Conservation (phyloP, 495 filamentous ascomycete species). For the Symbiotaphrina buchneri region DNA sequence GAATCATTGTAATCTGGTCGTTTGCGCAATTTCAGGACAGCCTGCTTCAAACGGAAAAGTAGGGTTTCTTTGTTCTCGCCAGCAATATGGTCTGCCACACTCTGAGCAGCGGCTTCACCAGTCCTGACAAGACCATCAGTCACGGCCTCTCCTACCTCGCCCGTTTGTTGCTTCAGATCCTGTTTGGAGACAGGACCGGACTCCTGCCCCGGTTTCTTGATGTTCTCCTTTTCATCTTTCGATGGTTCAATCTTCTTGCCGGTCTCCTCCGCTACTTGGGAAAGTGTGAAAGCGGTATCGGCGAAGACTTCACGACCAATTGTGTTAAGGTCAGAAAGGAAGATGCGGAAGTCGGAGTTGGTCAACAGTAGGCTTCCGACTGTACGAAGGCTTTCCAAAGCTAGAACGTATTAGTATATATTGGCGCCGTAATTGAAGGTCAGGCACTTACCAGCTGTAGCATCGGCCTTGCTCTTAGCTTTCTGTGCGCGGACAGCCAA, state of each 20-base stretch:
- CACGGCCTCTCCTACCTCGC: slow-evolving; percentile 39
- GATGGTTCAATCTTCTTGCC: slow-evolving; percentile 50
- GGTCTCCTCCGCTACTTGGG: slow-evolving; percentile 45
- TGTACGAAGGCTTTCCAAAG: slow-evolving; percentile 63
- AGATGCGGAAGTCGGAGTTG: slow-evolving; percentile 75
- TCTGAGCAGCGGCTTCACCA: slow-evolving; percentile 37
- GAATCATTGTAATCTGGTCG: slow-evolving; percentile 68
- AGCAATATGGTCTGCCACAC: slow-evolving; percentile 40
- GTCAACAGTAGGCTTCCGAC: slow-evolving; percentile 65
- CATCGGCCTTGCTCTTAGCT: slow-evolving; percentile 53
- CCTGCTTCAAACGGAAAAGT: slow-evolving; percentile 48
- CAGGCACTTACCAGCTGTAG: slow-evolving; percentile 38
- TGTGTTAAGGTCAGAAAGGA: slow-evolving; percentile 60
- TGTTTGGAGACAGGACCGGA: slow-evolving; percentile 25
- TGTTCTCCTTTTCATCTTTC: slow-evolving; percentile 27
- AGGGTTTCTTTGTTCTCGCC: slow-evolving; percentile 52
- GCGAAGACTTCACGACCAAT: slow-evolving; percentile 70
- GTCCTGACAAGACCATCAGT: slow-evolving; percentile 40
- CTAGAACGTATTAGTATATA: slow-evolving; percentile 15
- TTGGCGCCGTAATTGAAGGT: slow-evolving; percentile 3
- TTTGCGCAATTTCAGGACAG: slow-evolving; percentile 50
- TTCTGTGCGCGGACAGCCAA: slow-evolving; percentile 35
- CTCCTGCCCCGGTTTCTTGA: slow-evolving; percentile 35
- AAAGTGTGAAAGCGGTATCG: slow-evolving; percentile 62
- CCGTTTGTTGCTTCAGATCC: slow-evolving; percentile 35